phyloP scores from a whole-genome alignment of 2,329 filamentous ascomycete genomes.

The Xylariaceae sp. region DNA sequence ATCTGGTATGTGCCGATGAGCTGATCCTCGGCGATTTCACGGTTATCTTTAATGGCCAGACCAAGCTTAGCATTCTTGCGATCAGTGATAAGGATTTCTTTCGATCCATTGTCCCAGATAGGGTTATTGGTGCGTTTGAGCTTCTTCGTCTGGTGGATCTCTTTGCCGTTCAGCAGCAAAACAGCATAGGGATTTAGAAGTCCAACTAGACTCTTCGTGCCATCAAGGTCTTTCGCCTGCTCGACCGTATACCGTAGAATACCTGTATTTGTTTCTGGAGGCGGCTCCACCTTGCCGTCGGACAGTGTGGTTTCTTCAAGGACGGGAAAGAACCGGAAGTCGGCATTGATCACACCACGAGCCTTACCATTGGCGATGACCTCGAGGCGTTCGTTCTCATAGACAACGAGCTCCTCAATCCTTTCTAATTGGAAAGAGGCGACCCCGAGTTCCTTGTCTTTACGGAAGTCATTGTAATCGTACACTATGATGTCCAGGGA shows the following conservation, averaged over 20 bases:
- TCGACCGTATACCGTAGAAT: conserved; percentile 93
- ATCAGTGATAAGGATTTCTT: conserved; percentile 95
- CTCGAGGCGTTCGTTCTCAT: conserved; percentile 86
- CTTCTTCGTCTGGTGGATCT: conserved; percentile 87
- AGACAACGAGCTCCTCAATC: conserved; percentile 75
- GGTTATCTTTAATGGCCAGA: conserved; percentile 92
- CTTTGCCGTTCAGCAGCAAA: conserved; percentile 88
- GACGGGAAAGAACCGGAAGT: conserved; percentile 95
- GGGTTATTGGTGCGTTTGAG: conserved; percentile 97
- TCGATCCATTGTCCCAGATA: conserved; percentile 90
- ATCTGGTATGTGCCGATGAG: conserved; percentile 93
- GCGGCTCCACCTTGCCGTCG: conserved; percentile 78
- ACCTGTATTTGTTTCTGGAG: conserved; percentile 90
- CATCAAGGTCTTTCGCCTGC: conserved; percentile 94
- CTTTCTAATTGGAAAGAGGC: conserved; percentile 86
- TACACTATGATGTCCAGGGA: conserved; percentile 82
- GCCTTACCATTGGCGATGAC: conserved; percentile 83
- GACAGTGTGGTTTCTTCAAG: conserved; percentile 70
- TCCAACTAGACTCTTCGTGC: conserved; percentile 88
- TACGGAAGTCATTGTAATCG: conserved; percentile 94
- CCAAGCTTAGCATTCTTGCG: conserved; percentile 89
- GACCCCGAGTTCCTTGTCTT: conserved; percentile 91
- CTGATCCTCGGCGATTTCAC: conserved; percentile 82
- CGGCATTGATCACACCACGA: conserved; percentile 78
- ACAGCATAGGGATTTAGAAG: conserved; percentile 89